These are phyloP conservation scores for Oemleria cerasiformis DNA, from an alignment of 306 rosid genomes.

Conservation along the genomic window DNA sequence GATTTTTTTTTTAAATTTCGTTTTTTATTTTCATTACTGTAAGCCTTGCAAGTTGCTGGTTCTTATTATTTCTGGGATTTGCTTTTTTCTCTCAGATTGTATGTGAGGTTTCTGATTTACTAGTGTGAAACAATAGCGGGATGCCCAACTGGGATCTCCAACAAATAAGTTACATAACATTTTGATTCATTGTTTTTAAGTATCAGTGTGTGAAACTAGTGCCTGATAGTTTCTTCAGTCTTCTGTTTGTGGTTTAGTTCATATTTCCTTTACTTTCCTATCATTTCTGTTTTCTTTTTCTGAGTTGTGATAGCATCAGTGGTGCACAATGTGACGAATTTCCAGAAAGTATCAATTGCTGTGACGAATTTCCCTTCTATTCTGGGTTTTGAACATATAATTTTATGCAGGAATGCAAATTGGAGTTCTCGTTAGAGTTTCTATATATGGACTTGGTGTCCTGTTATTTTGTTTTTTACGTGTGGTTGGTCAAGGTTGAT, in stretches of 20 bases:
- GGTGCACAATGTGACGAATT: too few relatives aligned
- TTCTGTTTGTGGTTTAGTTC: not conserved
- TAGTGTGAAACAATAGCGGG: conserved; percentile 45
- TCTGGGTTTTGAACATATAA: too few relatives aligned
- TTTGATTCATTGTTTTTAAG: conserved; percentile 33
- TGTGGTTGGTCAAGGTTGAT: too few relatives aligned
- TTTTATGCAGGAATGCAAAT: too few relatives aligned
- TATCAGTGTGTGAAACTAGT: conserved; percentile 22
- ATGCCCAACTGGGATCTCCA: conserved; percentile 50
- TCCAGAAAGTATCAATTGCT: too few relatives aligned
- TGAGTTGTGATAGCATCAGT: too few relatives aligned
- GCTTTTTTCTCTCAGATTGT: conserved; percentile 44
- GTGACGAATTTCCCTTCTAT: too few relatives aligned
- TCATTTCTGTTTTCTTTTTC: too few relatives aligned
- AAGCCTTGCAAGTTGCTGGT: conserved; percentile 55
- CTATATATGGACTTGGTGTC: too few relatives aligned
- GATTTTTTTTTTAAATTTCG: conserved; percentile 29
- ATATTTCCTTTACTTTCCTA: not conserved
- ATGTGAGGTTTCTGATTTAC: conserved; percentile 55
- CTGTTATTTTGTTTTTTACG: too few relatives aligned
- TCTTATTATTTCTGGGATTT: conserved; percentile 48
- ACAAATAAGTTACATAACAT: conserved; percentile 46
- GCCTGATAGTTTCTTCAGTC: not conserved
- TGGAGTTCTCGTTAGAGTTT: too few relatives aligned
- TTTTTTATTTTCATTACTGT: conserved; percentile 38